Evolutionary conservation across 345 rosid genomes (phyloP), one percentile per base, ranked within the genome.

Genomic region (Euphorbia lathyris): DNA sequence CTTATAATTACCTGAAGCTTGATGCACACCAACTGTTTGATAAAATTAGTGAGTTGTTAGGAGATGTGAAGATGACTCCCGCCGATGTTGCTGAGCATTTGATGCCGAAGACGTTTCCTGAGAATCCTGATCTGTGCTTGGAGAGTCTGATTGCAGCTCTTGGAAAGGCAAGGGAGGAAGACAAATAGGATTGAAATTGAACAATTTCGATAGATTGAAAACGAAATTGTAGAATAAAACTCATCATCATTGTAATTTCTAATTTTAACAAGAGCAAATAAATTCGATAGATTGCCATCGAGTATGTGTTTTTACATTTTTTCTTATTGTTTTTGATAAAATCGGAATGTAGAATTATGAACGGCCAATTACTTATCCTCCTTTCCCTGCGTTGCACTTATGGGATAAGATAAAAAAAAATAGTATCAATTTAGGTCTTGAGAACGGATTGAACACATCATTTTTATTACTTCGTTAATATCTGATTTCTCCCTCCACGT

Each of bases 1-100:
- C 68, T 14, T 25, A 45, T 0, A 64, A 64, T 8, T 64, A 64
- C 16, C 55, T 64, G 45, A 51, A 26, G 23, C 3, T 64, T 45
- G 68, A 64, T 1, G 10, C 38, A 2, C 68, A 64, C 32, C 36
- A 45, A 6, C 68, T 45, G 23, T 64, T 64, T 27, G 68, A 45
- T 45, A 64, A 45, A 45, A 45, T 64, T 26, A 25, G 38, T 16
- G 68, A 45, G 14, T 14, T 47, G 10, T 27, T 64, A 13, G 12
- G 34, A 10, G 56, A 64, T 13, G 38, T 4, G 7, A 45, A 45
- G 32, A 64, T 64, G 68, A 64, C 68, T 25, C 68, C 68, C 26
- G 86, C 83, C 50, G 82, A 83, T 65, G 80, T 83, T 0, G 82
- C 84, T 4, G 82, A 83, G 78, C 68, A 76, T 38, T 71, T 83